phyloP scores from a whole-genome alignment of 2,329 filamentous ascomycete species.

The Colletotrichum ledebouriae region DNA sequence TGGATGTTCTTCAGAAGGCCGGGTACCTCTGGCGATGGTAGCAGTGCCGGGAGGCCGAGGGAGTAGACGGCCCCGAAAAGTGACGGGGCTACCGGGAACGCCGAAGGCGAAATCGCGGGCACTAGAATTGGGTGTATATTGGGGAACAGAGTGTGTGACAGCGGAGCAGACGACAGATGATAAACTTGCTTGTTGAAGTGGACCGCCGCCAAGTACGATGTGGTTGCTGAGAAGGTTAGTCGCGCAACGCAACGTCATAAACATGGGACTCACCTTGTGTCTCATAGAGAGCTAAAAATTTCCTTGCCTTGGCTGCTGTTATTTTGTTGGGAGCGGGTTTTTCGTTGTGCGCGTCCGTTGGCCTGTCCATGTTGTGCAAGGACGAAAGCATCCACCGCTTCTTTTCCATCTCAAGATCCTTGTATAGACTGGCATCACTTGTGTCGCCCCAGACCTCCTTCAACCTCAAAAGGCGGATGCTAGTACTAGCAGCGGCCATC shows the following conservation, averaged over 20 bases:
- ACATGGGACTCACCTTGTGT: conserved; percentile 57
- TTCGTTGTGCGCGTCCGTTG: conserved; percentile 42
- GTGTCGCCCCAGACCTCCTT: conserved; percentile 63
- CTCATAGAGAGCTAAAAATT: conserved; percentile 65
- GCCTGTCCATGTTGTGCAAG: conserved; percentile 62
- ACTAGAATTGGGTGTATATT: conserved; percentile 58
- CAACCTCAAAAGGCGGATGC: conserved; percentile 67
- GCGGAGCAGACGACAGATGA: conserved; percentile 60
- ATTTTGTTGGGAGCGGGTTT: conserved; percentile 37
- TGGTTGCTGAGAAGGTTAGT: conserved; percentile 55
- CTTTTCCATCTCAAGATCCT: conserved; percentile 66
- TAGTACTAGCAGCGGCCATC: conserved; percentile 67
- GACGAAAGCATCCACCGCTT: conserved; percentile 74
- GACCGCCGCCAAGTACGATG: conserved; percentile 63
- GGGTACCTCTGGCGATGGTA: conserved; percentile 69
- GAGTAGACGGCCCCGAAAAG: conserved; percentile 65
- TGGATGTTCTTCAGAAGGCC: conserved; percentile 68
- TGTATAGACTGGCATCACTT: conserved; percentile 61
- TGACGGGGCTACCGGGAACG: conserved; percentile 55
- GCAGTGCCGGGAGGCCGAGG: conserved; percentile 67
- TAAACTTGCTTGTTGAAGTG: conserved; percentile 57
- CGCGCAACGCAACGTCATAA: not conserved
- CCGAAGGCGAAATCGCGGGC: conserved; percentile 53
- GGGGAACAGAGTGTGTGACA: conserved; percentile 54
- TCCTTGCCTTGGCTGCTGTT: conserved; percentile 46